phyloP scores from a whole-genome alignment of 176 grass and related monocot genomes.

The Bonia amplexicaulis region DNA sequence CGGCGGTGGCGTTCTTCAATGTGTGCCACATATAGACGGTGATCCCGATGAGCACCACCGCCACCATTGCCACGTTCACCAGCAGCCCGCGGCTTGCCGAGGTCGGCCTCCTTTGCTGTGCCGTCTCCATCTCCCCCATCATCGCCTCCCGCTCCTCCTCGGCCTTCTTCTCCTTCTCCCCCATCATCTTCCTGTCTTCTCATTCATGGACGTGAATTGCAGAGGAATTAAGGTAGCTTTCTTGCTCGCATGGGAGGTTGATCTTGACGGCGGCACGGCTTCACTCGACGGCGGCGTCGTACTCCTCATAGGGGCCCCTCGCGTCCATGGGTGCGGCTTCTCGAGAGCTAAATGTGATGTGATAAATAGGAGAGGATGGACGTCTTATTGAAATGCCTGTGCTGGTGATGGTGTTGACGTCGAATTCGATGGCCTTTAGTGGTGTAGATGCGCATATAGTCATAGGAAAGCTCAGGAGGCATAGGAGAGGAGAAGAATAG shows the following conservation, averaged over 20 bases:
- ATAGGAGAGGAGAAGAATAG: slow-evolving; percentile 23
- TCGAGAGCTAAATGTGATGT: neutral
- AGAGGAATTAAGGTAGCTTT: neutral
- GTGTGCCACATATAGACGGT: slow-evolving; percentile 47
- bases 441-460: slow-evolving; percentile 9
- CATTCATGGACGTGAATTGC: neutral
- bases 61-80: slow-evolving; percentile 58
- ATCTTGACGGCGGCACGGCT: slow-evolving; percentile 30
- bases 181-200: neutral
- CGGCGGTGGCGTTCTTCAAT: slow-evolving; percentile 25
- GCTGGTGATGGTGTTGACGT: slow-evolving; percentile 12
- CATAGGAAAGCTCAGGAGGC: neutral
- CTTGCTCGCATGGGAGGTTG: slow-evolving; percentile 43
- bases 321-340: slow-evolving; percentile 13
- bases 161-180: neutral
- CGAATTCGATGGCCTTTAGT: neutral
- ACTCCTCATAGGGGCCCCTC: slow-evolving; percentile 7
- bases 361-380: neutral
- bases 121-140: neutral
- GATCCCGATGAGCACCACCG: slow-evolving; percentile 49
- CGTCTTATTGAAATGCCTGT: neutral
- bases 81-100: slow-evolving; percentile 30
- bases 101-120: neutral
- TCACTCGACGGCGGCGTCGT: slow-evolving; percentile 36
- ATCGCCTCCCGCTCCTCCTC: neutral